Evolutionary conservation across 2,329 filamentous ascomycete genomes (phyloP).

Genomic region (Alternaria novae-zelandiae): DNA sequence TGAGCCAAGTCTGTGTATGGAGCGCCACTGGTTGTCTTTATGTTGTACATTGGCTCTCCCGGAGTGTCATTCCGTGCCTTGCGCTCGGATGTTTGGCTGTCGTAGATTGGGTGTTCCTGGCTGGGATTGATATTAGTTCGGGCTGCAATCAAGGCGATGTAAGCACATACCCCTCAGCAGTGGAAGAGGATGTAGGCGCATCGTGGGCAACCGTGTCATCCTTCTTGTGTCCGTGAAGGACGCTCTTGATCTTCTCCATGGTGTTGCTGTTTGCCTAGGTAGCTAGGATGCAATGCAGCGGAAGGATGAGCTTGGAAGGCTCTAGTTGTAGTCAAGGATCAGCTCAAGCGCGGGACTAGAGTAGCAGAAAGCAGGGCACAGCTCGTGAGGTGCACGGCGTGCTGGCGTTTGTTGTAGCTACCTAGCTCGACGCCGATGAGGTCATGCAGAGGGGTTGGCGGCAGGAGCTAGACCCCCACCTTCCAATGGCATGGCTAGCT

Average conservation of each 20-base stretch:
- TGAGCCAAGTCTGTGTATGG: conserved; percentile 18
- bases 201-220: conserved; percentile 36
- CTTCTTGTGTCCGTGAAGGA: conserved; percentile 45
- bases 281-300: conserved; percentile 9
- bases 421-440: conserved; percentile 18
- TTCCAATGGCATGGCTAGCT: conserved; percentile 22
- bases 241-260: conserved; percentile 56
- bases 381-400: conserved; percentile 20
- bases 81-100: conserved; percentile 31
- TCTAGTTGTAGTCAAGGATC: conserved; percentile 11
- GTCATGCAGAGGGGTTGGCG: conserved; percentile 18
- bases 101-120: conserved; percentile 35
- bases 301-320: conserved; percentile 4
- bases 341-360: conserved; percentile 12
- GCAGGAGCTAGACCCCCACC: conserved; percentile 23
- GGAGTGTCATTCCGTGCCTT: conserved; percentile 4
- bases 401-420: conserved; percentile 23
- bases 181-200: conserved; percentile 21
- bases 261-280: conserved; percentile 4
- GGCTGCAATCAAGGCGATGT: not conserved
- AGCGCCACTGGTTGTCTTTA: conserved; percentile 16
- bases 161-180: conserved; percentile 11
- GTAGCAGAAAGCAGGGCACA: conserved; percentile 31
- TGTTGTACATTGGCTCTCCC: conserved; percentile 4
- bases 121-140: conserved; percentile 10